phyloP scores from a whole-genome alignment of 108 stramenopile genomes.

The Nannochloropsis salina region DNA sequence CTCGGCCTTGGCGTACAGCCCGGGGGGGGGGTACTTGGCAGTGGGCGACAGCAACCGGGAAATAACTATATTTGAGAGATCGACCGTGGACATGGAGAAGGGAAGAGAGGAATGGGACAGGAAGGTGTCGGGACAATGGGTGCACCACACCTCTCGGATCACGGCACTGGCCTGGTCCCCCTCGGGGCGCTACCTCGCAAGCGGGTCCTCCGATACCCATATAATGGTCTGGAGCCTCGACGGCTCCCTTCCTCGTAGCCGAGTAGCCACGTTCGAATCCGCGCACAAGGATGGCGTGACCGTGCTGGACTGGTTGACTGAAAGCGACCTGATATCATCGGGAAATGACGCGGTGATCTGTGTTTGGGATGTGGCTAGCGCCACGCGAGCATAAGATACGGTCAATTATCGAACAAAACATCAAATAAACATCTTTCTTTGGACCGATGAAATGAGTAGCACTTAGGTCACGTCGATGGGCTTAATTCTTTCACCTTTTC shows the following conservation, averaged over 20 bases:
- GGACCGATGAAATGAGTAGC: no score
- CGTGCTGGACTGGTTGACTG: constrained; percentile 46
- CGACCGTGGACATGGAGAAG: not conserved
- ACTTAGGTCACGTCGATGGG: no score
- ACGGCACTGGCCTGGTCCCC: constrained; percentile 51
- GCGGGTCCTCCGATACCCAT: constrained; percentile 50
- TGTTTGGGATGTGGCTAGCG: constrained; percentile 65
- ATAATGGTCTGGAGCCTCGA: constrained; percentile 47
- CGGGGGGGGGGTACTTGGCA: constrained; percentile 39
- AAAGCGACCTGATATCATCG: constrained; percentile 62
- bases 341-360: constrained; percentile 79
- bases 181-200: constrained; percentile 31
- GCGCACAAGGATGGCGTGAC: constrained; percentile 52
- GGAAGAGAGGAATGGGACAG: constrained; percentile 32
- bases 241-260: constrained; percentile 20
- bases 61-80: constrained; percentile 47
- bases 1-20: constrained; percentile 42
- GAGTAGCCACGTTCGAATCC: constrained; percentile 36
- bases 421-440: no score
- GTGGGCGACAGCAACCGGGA: constrained; percentile 49
- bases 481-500: no score
- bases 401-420: no score
- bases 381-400: not conserved
- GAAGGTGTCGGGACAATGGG: constrained; percentile 47
- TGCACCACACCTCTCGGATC: constrained; percentile 53